Base-by-base conservation (phyloP, 345 rosid species). In the Eucalyptus lansdowneana region DNA sequence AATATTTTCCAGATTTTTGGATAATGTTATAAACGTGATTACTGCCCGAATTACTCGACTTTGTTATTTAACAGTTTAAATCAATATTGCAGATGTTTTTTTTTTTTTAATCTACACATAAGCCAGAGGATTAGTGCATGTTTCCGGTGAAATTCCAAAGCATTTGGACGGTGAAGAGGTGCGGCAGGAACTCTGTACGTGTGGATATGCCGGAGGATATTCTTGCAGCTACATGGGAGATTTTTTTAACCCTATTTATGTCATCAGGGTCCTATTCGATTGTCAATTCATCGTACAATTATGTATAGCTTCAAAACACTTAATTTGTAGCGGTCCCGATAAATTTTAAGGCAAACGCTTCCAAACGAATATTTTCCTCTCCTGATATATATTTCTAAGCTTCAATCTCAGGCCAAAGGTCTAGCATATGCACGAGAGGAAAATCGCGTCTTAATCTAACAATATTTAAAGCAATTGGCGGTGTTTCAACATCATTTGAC, bases 221-320 rank as follows among this genome's bases (percentile, higher is more conserved):
- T 31, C 83, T 11, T 76, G 42, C 83, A 76, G 24, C 15, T 76
- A 10, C 27, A 11, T 76, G 6, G 27, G 29, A 21, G 27, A 37
- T 37, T 11, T 2, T 72, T 72, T 37, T 72, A 0, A 7, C 9
- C 45, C 14, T 72, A 10, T 65, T n/a, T 8, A 65, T 65, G 76
- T 5, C 37, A 0, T 7, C 0, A 65, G 21, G 8, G 76, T 65
- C 76, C 6, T 65, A n/a, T 2, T n/a, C 45, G 11, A 37, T 37
- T 76, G 6, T 37, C 47, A 21, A 1, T 37, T 76, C 14, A 69
- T 16, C 19, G 24, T 9, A 5, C 19, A 34, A 69, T 34, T 69
- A 9, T 69, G 12, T 34, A 19, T 34, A 34, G 15, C 27, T 76
- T 76, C 27, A 1, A 11, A 37, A 76, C 9, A 44, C 45, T 6